phyloP scores from a whole-genome alignment of 208 protist species.

The Trypanosomatidae sp. region DNA sequence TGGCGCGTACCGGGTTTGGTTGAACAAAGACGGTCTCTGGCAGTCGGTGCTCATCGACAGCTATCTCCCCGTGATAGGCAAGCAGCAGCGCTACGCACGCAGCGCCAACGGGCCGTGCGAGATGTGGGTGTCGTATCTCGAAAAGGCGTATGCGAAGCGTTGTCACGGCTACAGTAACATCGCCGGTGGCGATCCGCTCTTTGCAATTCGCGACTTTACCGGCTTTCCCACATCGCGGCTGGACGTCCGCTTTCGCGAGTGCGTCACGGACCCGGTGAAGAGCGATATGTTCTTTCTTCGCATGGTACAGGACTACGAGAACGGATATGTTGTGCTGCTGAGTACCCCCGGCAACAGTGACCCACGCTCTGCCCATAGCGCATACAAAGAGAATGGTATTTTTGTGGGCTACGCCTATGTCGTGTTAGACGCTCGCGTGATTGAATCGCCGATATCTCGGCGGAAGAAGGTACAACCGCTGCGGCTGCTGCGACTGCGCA shows the following conservation, averaged over 20 bases:
- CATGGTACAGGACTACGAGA: slow-evolving; percentile 38
- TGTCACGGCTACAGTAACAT: slow-evolving; percentile 78
- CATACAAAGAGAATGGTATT: slow-evolving; percentile 54
- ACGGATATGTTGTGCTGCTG: slow-evolving; percentile 43
- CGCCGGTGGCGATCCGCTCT: slow-evolving; percentile 64
- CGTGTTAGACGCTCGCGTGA: slow-evolving; percentile 50
- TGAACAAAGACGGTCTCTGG: slow-evolving; percentile 91
- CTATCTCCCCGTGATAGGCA: slow-evolving; percentile 73
- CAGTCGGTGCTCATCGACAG: slow-evolving; percentile 82
- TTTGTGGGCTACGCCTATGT: slow-evolving; percentile 62
- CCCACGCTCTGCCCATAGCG: slow-evolving; percentile 18
- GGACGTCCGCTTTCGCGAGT: slow-evolving; percentile 62
- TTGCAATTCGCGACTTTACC: slow-evolving; percentile 75
- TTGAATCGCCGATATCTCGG: slow-evolving; percentile 32
- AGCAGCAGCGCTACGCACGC: slow-evolving; percentile 58
- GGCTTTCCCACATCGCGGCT: slow-evolving; percentile 73
- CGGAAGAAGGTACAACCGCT: slow-evolving; percentile 18
- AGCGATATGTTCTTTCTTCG: slow-evolving; percentile 53
- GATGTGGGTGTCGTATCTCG: slow-evolving; percentile 75
- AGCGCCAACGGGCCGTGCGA: slow-evolving; percentile 58
- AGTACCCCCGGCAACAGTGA: slow-evolving; percentile 25
- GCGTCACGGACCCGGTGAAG: slow-evolving; percentile 27
- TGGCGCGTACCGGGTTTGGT: slow-evolving; percentile 67
- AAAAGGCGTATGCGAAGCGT: slow-evolving; percentile 92
- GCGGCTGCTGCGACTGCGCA: slow-evolving; percentile 63